Conservation (phyloP, 306 rosid species). For the Pterocarpus santalinus region DNA sequence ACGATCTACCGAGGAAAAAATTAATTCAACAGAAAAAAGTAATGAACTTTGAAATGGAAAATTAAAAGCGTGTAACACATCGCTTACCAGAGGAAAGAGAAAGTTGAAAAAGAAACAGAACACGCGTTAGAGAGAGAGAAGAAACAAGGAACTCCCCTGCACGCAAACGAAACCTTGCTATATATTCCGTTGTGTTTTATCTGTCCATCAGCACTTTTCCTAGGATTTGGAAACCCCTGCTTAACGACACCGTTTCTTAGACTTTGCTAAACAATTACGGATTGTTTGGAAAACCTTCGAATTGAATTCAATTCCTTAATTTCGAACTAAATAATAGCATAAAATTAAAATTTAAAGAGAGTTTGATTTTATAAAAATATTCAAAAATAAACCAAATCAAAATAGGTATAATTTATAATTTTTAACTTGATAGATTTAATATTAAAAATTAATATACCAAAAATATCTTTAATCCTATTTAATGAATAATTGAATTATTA, state of each 20-base stretch:
- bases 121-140: conserved; percentile 1
- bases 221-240: background rate
- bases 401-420: too few relatives aligned
- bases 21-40: background rate
- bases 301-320: too few relatives aligned
- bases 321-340: too few relatives aligned
- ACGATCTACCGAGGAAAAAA: conserved; percentile 1
- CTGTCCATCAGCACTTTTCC: background rate
- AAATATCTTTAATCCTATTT: too few relatives aligned
- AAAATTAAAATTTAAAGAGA: too few relatives aligned
- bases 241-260: conserved; percentile 38
- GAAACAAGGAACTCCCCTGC: background rate
- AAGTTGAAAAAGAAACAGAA: background rate
- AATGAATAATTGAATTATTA: too few relatives aligned
- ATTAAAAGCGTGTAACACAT: background rate
- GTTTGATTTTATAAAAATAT: too few relatives aligned
- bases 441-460: too few relatives aligned
- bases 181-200: background rate
- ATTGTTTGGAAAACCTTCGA: too few relatives aligned
- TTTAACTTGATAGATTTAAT: too few relatives aligned
- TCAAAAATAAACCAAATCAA: too few relatives aligned
- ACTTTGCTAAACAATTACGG: background rate
- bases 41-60: background rate
- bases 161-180: conserved; percentile 8
- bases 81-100: conserved; percentile 23